phyloP scores from a whole-genome alignment of 1,284 basidiomycete genomes.

The Filobasidium uniguttulatum region DNA sequence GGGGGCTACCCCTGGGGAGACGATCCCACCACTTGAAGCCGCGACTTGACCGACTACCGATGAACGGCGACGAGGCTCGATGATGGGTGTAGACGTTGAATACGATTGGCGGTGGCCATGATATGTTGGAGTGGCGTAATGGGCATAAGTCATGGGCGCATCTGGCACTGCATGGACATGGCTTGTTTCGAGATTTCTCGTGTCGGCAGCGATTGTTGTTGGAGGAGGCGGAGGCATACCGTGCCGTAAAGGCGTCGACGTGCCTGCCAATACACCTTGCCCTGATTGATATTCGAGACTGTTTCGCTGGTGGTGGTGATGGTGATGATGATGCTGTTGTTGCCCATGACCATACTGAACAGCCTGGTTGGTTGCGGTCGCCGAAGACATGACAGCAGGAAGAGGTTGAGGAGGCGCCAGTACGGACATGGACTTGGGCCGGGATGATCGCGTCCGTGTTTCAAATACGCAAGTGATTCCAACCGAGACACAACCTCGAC shows the following conservation, averaged over 20 bases:
- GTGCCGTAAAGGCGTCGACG: neutral
- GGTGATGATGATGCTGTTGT: neutral
- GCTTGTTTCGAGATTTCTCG: too few species aligned
- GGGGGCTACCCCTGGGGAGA: too few species aligned
- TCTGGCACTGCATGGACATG: too few species aligned
- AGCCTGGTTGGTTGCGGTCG: slow-evolving; percentile 1
- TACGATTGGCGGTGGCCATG: too few species aligned
- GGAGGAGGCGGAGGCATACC: neutral
- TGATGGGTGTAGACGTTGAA: too few species aligned
- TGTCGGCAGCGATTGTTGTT: neutral
- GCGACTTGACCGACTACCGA: too few species aligned
- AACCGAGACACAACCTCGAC: slow-evolving; percentile 31
- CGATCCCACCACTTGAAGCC: too few species aligned
- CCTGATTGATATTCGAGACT: too few species aligned
- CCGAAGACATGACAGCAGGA: slow-evolving; percentile 12
- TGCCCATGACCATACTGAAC: neutral
- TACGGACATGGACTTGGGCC: slow-evolving; percentile 29
- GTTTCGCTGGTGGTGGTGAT: neutral
- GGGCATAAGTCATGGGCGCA: too few species aligned
- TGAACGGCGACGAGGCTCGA: too few species aligned
- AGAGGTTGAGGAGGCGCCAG: slow-evolving; percentile 15
- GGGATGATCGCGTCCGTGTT: slow-evolving; percentile 20
- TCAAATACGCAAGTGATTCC: slow-evolving; percentile 32
- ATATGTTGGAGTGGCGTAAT: too few species aligned
- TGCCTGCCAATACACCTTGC: neutral